phyloP scores from a whole-genome alignment of 1,139 yeast genomes.

The Meyerozyma carpophila region DNA sequence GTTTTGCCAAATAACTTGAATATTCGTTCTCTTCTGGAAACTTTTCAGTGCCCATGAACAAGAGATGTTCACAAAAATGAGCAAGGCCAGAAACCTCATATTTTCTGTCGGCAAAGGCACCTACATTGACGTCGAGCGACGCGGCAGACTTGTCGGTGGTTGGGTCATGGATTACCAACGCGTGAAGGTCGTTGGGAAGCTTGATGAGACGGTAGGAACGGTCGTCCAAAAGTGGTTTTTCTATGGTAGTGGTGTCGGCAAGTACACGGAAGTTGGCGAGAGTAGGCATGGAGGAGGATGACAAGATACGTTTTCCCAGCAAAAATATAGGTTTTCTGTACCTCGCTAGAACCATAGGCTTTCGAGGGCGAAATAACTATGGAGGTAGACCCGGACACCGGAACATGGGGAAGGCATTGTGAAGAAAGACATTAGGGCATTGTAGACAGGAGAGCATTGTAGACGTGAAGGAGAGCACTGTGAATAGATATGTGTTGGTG shows the following conservation, averaged over 20 bases:
- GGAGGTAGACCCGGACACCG: neutral
- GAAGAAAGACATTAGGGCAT: neutral
- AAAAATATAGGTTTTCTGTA: too few species aligned
- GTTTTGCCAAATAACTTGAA: slow-evolving; percentile 68
- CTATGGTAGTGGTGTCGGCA: slow-evolving; percentile 21
- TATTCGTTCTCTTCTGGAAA: slow-evolving; percentile 92
- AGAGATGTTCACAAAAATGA: slow-evolving; percentile 91
- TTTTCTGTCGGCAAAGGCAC: slow-evolving; percentile 77
- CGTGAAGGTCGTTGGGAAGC: slow-evolving; percentile 66
- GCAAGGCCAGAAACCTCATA: slow-evolving; percentile 77
- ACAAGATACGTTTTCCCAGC: neutral
- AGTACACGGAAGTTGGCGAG: slow-evolving; percentile 3
- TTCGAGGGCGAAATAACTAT: neutral
- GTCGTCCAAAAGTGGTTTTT: slow-evolving; percentile 69
- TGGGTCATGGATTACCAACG: slow-evolving; percentile 74
- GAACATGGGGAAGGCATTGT: neutral
- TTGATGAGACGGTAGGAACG: slow-evolving; percentile 64
- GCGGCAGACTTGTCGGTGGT: slow-evolving; percentile 92
- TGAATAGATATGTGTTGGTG: too few species aligned
- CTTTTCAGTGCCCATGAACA: slow-evolving; percentile 95
- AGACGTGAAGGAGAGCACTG: too few species aligned
- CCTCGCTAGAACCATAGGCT: neutral
- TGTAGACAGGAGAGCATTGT: neutral
- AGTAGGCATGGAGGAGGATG: neutral
- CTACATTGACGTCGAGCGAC: slow-evolving; percentile 86